Conservation (phyloP, 495 filamentous ascomycete species). For the Platismatia glauca region DNA sequence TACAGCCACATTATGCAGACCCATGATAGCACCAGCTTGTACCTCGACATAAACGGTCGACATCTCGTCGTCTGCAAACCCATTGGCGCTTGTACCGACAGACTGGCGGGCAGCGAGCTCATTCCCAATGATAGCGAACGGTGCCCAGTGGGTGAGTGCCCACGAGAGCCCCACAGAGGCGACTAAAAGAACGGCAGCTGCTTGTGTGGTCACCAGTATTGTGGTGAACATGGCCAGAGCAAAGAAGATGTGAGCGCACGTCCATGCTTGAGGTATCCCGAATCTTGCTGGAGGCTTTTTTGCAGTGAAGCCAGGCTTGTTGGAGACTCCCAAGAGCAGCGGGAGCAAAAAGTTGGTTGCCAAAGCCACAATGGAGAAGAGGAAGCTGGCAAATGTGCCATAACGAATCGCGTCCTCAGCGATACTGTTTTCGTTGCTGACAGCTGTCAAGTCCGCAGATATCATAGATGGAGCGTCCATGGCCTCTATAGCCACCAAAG, state of each 20-base stretch:
- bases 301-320: constrained; percentile 45
- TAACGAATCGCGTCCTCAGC: constrained; percentile 18
- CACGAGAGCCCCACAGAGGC: constrained; percentile 37
- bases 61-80: constrained; percentile 19
- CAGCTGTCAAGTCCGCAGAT: neutral
- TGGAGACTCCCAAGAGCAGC: constrained; percentile 50
- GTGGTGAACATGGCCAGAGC: constrained; percentile 61
- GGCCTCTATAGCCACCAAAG: constrained; percentile 39
- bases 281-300: constrained; percentile 45
- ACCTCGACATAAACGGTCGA: constrained; percentile 20
- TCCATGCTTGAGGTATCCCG: constrained; percentile 66
- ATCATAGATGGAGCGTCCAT: neutral
- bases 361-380: constrained; percentile 66
- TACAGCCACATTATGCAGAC: constrained; percentile 43
- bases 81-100: constrained; percentile 15
- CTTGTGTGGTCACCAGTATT: constrained; percentile 58
- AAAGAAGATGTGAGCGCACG: constrained; percentile 55
- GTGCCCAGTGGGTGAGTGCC: constrained; percentile 44
- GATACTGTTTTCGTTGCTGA: neutral
- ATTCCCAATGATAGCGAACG: constrained; percentile 40
- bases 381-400: constrained; percentile 22
- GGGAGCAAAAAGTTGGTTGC: constrained; percentile 57
- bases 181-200: constrained; percentile 58
- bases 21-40: constrained; percentile 41
- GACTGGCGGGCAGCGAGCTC: constrained; percentile 25